These are phyloP conservation scores for Pythium sukuiense DNA, from an alignment of 352 stramenopile genomes.

Conservation along the genomic window DNA sequence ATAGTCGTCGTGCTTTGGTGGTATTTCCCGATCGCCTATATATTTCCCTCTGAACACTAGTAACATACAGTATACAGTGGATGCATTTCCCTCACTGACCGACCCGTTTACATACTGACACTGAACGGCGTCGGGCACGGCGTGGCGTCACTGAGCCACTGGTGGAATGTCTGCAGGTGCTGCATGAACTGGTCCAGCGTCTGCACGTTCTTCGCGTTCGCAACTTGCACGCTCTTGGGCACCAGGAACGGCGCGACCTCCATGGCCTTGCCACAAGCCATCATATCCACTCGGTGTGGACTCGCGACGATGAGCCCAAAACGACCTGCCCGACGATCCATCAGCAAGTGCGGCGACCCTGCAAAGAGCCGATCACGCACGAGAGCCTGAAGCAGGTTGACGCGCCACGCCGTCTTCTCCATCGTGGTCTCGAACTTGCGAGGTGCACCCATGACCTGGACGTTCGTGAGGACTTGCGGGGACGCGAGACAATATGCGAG, in stretches of 20 bases:
- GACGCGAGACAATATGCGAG: constrained; percentile 60
- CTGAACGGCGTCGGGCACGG: constrained; percentile 56
- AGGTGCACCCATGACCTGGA: constrained; percentile 59
- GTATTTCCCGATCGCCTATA: neutral
- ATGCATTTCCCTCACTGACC: neutral
- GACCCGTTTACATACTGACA: constrained; percentile 39
- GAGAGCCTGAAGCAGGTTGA: constrained; percentile 53
- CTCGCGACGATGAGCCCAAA: constrained; percentile 66
- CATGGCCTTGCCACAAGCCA: constrained; percentile 48
- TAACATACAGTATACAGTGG: neutral
- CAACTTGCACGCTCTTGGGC: constrained; percentile 59
- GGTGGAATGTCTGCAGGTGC: constrained; percentile 50
- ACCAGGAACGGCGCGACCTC: constrained; percentile 60
- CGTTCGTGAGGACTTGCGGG: constrained; percentile 47
- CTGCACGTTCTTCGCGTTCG: constrained; percentile 41
- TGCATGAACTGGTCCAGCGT: constrained; percentile 54
- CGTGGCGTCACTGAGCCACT: constrained; percentile 54
- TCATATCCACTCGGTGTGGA: constrained; percentile 55
- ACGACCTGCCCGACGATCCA: constrained; percentile 35
- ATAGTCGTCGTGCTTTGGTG: neutral
- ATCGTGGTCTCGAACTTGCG: constrained; percentile 48
- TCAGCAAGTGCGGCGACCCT: constrained; percentile 40
- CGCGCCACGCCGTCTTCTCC: constrained; percentile 56
- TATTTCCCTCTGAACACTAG: constrained; percentile 1
- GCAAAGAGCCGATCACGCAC: constrained; percentile 60